A percentile compares a stretch with the other conserved stretches of the same genome.
Evolutionary conservation across 2,329 filamentous ascomycete genomes (phyloP).

Genomic region (Colletotrichum coccodes): DNA sequence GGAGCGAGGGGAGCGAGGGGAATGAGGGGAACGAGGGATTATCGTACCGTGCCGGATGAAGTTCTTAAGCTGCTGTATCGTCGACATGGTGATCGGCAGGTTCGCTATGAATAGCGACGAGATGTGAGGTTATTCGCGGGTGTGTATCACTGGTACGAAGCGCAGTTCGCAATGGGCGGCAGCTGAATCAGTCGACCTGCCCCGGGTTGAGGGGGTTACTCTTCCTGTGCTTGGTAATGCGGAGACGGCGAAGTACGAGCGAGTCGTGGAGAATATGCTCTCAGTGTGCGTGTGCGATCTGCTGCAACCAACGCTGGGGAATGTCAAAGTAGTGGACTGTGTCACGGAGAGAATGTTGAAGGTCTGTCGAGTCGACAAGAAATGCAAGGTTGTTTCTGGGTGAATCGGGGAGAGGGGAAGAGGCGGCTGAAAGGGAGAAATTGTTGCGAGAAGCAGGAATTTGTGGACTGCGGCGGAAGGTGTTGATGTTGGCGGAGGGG

Average conservation of each 20-base stretch:
- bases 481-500: constrained; percentile 29
- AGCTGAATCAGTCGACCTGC: constrained; percentile 15
- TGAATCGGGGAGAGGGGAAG: constrained; percentile 10
- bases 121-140: constrained; percentile 7
- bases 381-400: constrained; percentile 22
- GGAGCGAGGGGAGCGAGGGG: no score
- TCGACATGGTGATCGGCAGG: constrained; percentile 60
- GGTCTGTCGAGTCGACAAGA: neutral
- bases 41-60: constrained; percentile 88
- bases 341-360: neutral
- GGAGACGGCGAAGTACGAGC: constrained; percentile 15
- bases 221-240: constrained; percentile 26
- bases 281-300: neutral
- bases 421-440: constrained; percentile 21
- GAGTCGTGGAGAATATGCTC: constrained; percentile 18
- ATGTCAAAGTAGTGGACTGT: neutral
- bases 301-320: neutral
- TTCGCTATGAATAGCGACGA: constrained; percentile 9
- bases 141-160: neutral
- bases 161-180: constrained; percentile 7
- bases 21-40: neutral
- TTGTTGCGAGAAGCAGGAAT: constrained; percentile 21
- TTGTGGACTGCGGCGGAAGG: constrained; percentile 22
- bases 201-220: constrained; percentile 9
- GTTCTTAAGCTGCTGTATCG: constrained; percentile 96